Evolutionary conservation across 768 basidiomycete genomes (phyloP).

Genomic region (Lenzites betulinus): DNA sequence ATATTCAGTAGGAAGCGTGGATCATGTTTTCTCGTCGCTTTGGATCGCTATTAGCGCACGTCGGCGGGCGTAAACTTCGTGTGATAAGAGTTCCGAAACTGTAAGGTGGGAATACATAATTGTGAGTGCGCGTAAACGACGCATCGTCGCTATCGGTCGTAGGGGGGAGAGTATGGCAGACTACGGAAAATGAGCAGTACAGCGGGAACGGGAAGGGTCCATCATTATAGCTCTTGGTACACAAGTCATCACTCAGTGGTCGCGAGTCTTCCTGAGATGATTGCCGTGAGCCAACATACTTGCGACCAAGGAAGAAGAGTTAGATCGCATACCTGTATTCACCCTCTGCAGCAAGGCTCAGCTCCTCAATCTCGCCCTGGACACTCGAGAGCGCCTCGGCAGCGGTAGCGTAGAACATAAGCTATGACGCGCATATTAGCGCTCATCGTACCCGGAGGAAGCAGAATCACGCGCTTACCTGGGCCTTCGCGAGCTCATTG

Average conservation of each 20-base stretch:
- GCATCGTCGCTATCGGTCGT: background rate
- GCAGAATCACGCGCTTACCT: conserved; percentile 41
- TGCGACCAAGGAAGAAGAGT: background rate
- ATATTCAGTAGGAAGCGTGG: too few species aligned
- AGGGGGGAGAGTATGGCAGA: background rate
- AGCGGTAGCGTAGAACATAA: conserved; percentile 71
- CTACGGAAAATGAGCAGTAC: background rate
- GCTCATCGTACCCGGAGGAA: background rate
- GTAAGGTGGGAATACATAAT: background rate
- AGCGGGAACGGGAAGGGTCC: background rate
- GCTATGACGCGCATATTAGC: conserved; percentile 37
- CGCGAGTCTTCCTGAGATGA: conserved; percentile 77
- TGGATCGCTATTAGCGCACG: background rate
- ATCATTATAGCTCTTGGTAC: background rate
- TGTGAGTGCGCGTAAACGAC: background rate
- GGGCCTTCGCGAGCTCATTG: conserved; percentile 89
- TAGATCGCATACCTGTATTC: conserved; percentile 73
- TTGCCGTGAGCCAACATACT: conserved; percentile 7
- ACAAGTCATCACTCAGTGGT: conserved; percentile 58
- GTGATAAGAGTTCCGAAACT: too few species aligned
- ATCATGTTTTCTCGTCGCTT: too few species aligned
- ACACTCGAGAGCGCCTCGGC: conserved; percentile 81
- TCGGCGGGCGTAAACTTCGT: background rate
- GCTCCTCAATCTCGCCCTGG: conserved; percentile 92
- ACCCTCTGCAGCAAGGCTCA: conserved; percentile 90